Percentiles rank a stretch among this genome's conserved stretches.
These are phyloP conservation scores for Boletus semigastroideus DNA, from an alignment of 1,284 basidiomycete genomes.

Conservation along the genomic window DNA sequence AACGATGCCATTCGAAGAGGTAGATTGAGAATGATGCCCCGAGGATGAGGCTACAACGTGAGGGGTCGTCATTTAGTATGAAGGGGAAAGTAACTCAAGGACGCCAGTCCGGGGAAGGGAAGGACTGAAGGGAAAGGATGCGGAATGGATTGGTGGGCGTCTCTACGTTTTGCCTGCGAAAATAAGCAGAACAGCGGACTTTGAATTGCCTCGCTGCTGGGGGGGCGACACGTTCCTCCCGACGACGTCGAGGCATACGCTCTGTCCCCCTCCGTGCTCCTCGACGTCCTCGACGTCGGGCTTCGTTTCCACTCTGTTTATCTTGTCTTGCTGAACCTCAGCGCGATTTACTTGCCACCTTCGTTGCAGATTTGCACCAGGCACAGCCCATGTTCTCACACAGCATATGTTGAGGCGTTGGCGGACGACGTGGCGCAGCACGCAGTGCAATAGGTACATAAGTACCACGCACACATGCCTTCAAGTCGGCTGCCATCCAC, in stretches of 20 bases:
- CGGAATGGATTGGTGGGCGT: conserved; percentile 24
- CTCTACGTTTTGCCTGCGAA: conserved; percentile 21
- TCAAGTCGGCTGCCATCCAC: neutral
- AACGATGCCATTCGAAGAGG: conserved; percentile 67
- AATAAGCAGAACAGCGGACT: conserved; percentile 35
- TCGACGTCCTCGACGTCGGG: neutral
- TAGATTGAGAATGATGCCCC: conserved; percentile 55
- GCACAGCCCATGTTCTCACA: conserved; percentile 15
- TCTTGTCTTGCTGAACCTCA: neutral
- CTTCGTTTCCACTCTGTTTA: neutral
- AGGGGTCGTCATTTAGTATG: conserved; percentile 60
- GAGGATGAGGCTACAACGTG: conserved; percentile 77
- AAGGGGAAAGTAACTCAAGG: conserved; percentile 6
- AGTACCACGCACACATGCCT: neutral
- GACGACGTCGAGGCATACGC: neutral
- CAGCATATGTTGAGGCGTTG: neutral
- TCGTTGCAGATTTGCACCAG: conserved; percentile 4
- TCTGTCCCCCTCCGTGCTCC: neutral
- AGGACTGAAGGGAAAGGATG: conserved; percentile 27
- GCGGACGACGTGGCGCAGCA: conserved; percentile 3
- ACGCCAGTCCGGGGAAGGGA: conserved; percentile 31
- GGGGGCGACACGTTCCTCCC: conserved; percentile 34
- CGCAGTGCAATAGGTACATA: conserved; percentile 2
- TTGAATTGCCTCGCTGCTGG: conserved; percentile 29
- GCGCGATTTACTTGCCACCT: conserved; percentile 2